Conservation (phyloP, 2,329 filamentous ascomycete species). For the Ilyonectria mors-panacis region DNA sequence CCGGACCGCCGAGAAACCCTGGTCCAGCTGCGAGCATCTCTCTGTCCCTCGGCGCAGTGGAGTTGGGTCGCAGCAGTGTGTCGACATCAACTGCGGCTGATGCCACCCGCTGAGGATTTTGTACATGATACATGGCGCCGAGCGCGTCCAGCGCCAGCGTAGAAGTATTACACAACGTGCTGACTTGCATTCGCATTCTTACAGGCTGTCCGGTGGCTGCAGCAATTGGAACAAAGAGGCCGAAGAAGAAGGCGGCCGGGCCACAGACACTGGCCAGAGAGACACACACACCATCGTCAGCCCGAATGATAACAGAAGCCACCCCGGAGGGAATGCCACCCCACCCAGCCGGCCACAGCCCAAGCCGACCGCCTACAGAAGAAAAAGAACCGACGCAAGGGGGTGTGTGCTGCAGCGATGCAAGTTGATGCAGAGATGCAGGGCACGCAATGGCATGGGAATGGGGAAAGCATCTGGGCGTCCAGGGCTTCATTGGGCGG, state of each 20-base stretch:
- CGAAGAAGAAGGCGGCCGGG: neutral
- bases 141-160: neutral
- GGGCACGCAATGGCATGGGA: neutral
- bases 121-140: too few relatives aligned
- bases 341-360: neutral
- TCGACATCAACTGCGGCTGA: too few relatives aligned
- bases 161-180: conserved; percentile 14
- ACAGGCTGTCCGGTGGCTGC: neutral
- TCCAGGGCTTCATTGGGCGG: neutral
- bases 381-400: neutral
- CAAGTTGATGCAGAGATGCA: neutral
- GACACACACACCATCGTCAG: conserved; percentile 24
- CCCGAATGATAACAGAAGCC: conserved; percentile 27
- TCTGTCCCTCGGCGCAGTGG: neutral
- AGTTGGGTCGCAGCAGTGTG: neutral
- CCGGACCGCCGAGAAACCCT: conserved; percentile 17
- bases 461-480: neutral
- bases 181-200: conserved; percentile 19
- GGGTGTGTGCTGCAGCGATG: neutral
- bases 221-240: conserved; percentile 8
- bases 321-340: conserved; percentile 2
- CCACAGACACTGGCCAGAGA: too few relatives aligned
- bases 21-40: conserved; percentile 5
- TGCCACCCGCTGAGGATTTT: too few relatives aligned
- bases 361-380: neutral